Evolutionary conservation across 805 yeast genomes (phyloP).

Genomic region (Starmerella cellae): DNA sequence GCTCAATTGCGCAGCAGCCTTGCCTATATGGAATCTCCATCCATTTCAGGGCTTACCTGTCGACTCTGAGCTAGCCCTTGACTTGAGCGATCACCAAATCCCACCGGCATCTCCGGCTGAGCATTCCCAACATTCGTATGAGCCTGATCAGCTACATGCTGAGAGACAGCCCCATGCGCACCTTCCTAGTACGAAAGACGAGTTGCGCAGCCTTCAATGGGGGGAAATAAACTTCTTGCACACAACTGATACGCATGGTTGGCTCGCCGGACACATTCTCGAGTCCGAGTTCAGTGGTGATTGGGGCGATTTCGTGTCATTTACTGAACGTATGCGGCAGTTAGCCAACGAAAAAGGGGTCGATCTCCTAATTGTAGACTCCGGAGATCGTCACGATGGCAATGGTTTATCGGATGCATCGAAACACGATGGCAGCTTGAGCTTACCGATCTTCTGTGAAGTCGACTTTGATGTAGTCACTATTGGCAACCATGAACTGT

Average conservation of each 20-base stretch:
- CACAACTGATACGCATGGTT: constrained; percentile 93
- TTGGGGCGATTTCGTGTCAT: constrained; percentile 87
- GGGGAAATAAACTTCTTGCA: constrained; percentile 75
- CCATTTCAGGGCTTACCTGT: no score
- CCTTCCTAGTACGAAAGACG: constrained; percentile 8
- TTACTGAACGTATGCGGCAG: constrained; percentile 37
- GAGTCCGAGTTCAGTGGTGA: constrained; percentile 49
- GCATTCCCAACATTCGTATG: no score
- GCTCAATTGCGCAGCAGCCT: no score
- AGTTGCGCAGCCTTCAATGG: constrained; percentile 44
- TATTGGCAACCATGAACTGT: constrained; percentile 82
- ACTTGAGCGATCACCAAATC: no score
- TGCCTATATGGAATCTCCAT: no score
- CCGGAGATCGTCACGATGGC: constrained; percentile 91
- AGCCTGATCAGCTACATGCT: background rate
- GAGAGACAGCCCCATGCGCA: constrained; percentile 13
- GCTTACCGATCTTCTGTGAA: constrained; percentile 47
- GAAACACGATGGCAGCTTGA: constrained; percentile 46
- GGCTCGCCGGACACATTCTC: constrained; percentile 82
- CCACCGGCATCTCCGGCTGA: no score
- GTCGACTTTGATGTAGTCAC: constrained; percentile 65
- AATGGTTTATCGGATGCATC: constrained; percentile 72
- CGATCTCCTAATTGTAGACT: constrained; percentile 63
- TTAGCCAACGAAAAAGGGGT: constrained; percentile 35
- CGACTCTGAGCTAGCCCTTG: no score